Conservation (phyloP, 2,329 filamentous ascomycete genomes). For the Chaetomium sp. region DNA sequence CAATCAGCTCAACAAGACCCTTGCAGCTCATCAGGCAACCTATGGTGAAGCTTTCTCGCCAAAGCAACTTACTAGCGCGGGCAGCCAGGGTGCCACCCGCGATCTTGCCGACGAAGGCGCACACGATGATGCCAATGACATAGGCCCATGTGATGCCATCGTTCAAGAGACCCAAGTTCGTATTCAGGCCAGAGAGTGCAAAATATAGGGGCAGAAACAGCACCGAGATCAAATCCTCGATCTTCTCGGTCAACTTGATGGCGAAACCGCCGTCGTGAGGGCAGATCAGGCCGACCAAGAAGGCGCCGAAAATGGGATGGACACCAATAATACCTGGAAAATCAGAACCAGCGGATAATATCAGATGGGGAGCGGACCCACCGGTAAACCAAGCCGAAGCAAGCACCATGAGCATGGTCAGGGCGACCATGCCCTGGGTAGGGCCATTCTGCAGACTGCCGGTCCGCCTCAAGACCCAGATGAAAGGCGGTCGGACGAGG, state of each 20-base stretch:
- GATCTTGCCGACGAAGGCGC: slow-evolving; percentile 86
- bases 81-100: slow-evolving; percentile 80
- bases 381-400: slow-evolving; percentile 79
- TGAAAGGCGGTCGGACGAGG: slow-evolving; percentile 70
- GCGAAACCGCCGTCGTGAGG: slow-evolving; percentile 88
- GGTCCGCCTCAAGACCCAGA: slow-evolving; percentile 71
- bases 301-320: slow-evolving; percentile 92
- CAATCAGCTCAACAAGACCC: slow-evolving; percentile 90
- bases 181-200: slow-evolving; percentile 85
- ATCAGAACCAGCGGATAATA: slow-evolving; percentile 9
- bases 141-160: slow-evolving; percentile 86
- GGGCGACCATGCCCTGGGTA: slow-evolving; percentile 77
- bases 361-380: slow-evolving; percentile 19
- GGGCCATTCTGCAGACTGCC: slow-evolving; percentile 85
- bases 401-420: slow-evolving; percentile 79
- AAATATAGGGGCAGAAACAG: slow-evolving; percentile 92
- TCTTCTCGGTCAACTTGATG: slow-evolving; percentile 89
- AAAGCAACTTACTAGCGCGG: slow-evolving; percentile 73
- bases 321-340: slow-evolving; percentile 74
- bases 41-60: slow-evolving; percentile 87
- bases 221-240: slow-evolving; percentile 85
- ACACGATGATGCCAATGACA: slow-evolving; percentile 76
- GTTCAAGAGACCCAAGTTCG: slow-evolving; percentile 81
- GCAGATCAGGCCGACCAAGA: slow-evolving; percentile 85
- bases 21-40: slow-evolving; percentile 96